Evolutionary conservation across 208 protist genomes (phyloP), one percentile per base, ranked within the genome.

Genomic region (Trypanosoma lewisi): DNA sequence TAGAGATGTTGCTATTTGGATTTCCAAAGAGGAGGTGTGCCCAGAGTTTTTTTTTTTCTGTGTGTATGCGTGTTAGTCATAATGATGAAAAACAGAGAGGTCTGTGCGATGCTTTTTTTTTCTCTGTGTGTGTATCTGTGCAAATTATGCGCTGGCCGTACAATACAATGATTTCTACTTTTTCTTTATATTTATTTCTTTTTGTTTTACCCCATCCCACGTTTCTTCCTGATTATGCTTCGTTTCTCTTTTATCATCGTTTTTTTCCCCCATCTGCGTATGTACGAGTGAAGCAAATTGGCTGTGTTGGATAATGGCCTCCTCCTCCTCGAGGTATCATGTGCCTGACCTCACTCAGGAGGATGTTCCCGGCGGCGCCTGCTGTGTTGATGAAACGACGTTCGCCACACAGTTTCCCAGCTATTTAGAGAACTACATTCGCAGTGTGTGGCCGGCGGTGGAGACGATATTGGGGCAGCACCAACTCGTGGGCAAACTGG

Each of bases 351-450:
- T 96, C 31, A 81, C 63, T 16, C 83, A 93, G 77, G 87, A 96
- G 11, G 90, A 94, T 51, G 90, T 96, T 19, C 90, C 90, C 0
- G 87, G 75, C 8, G 90, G 90, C 34, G 86, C 89, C 44, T 96
- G 91, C 77, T 96, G 90, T 60, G 87, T 93, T 9, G 97, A 97
- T 23, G 95, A 99, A 56, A 97, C 86, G 1, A 97, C 90, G 14
- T 99, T 99, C 70, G 91, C 95, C 23, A 98, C 96, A 0, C 75
- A 99, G 9, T 99, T 99, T 69, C 98, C 98, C 19, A 94, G 96
- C 70, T 99, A 99, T 77, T 77, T 99, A 45, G 98, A 99, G 77
- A 87, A 87, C 47, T 99, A 99, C 82, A 90, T 99, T 25, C 90
- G 91, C 73, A 91, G 96, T 49, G 76, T 97, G 19, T 99, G 97